These are phyloP conservation scores for Gomphus sp. DNA, from an alignment of 1,284 basidiomycete genomes.

Conservation along the genomic window DNA sequence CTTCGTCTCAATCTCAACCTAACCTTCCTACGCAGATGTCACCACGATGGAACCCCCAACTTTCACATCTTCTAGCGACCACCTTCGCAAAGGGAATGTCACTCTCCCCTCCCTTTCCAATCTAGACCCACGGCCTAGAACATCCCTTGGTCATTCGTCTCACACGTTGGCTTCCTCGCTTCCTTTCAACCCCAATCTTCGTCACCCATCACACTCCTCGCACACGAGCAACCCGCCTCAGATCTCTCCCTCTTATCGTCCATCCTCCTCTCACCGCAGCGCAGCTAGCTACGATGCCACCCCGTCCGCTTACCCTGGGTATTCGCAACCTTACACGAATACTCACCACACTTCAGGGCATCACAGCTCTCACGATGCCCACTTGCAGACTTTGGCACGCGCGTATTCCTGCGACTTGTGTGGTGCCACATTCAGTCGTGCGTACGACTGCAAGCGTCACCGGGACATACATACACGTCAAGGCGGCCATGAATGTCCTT, in stretches of 20 bases:
- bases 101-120: constrained; percentile 4
- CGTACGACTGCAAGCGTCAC: constrained; percentile 72
- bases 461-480: constrained; percentile 63
- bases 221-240: background rate
- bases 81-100: background rate
- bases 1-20: background rate
- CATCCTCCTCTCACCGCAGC: constrained; percentile 19
- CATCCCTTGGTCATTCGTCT: background rate
- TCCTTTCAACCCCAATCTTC: background rate
- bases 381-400: background rate
- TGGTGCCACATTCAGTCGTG: constrained; percentile 64
- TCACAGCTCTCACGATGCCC: background rate
- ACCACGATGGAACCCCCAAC: constrained; percentile 8
- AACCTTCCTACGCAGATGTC: background rate
- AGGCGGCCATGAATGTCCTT: constrained; percentile 52
- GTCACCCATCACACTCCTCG: background rate
- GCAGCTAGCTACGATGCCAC: background rate
- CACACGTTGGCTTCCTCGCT: background rate
- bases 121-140: constrained; percentile 1
- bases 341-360: background rate
- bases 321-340: background rate
- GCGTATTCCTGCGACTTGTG: constrained; percentile 46
- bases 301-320: background rate
- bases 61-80: background rate
- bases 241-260: constrained; percentile 11